These are phyloP conservation scores for Cotoneaster glaucophyllus DNA, from an alignment of 306 rosid species.

Conservation along the genomic window DNA sequence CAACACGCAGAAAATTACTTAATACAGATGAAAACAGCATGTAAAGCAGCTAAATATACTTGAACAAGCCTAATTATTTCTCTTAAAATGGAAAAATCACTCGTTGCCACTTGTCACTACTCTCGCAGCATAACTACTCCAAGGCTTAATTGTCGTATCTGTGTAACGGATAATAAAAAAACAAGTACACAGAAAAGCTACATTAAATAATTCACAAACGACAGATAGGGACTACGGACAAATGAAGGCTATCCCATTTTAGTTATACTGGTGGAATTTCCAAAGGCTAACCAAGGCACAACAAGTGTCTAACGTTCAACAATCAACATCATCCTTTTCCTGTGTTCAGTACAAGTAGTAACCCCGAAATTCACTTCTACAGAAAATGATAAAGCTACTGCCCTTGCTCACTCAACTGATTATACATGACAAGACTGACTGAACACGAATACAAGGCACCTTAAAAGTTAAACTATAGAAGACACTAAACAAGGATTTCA, in stretches of 20 bases:
- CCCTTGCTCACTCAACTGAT: conserved; percentile 4
- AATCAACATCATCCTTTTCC: conserved; percentile 5
- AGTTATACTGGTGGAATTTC: not conserved
- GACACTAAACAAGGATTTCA: conserved; percentile 1
- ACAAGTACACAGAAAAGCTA: not conserved
- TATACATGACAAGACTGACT: not conserved
- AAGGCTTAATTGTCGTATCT: not conserved
- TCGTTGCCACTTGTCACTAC: not conserved
- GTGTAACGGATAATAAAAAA: not conserved
- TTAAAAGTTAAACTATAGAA: not conserved
- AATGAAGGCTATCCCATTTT: not conserved
- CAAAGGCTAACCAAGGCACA: not conserved
- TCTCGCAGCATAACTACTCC: not conserved
- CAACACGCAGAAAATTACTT: conserved; percentile 9
- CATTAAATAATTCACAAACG: not conserved
- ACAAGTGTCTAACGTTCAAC: not conserved
- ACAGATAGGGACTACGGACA: not conserved
- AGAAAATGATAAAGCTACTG: not conserved
- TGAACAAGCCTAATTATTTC: not conserved
- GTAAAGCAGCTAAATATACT: conserved; percentile 14
- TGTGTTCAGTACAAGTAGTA: conserved; percentile 13
- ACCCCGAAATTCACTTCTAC: not conserved
- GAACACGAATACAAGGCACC: not conserved
- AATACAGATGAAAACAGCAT: not conserved
- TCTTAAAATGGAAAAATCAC: not conserved